A percentile compares a stretch with the other conserved stretches of the same genome.
Conservation (phyloP, 768 basidiomycete species). For the Astraeus odoratus region DNA sequence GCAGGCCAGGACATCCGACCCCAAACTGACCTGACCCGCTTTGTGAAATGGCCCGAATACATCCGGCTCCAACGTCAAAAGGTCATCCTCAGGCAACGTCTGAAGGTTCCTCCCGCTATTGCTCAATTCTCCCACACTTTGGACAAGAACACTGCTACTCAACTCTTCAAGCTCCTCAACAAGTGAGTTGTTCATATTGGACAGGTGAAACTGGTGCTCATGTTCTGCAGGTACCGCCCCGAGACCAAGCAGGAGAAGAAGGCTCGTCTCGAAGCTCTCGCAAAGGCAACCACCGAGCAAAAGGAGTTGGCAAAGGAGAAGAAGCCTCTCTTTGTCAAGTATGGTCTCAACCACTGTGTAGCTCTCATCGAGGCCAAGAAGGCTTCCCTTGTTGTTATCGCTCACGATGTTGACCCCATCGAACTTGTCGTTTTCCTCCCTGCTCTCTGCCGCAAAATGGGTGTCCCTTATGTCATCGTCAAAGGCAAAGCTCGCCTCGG, state of each 20-base stretch:
- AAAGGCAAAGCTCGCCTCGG: slow-evolving; percentile 98
- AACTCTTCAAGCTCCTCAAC: slow-evolving; percentile 96
- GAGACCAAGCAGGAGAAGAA: slow-evolving; percentile 98
- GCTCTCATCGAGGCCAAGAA: slow-evolving; percentile 97
- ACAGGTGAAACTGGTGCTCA: not conserved
- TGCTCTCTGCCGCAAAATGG: slow-evolving; percentile 99
- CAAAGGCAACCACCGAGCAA: slow-evolving; percentile 72
- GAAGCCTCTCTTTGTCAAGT: slow-evolving; percentile 94
- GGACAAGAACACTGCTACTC: slow-evolving; percentile 99
- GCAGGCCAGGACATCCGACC: slow-evolving; percentile 92
- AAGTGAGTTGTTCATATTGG: slow-evolving; percentile 40
- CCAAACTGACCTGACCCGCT: slow-evolving; percentile 85
- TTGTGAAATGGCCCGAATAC: slow-evolving; percentile 99
- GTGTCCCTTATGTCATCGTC: slow-evolving; percentile 96
- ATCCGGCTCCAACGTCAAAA: slow-evolving; percentile 97
- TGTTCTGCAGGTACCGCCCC: slow-evolving; percentile 53
- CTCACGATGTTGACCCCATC: slow-evolving; percentile 97
- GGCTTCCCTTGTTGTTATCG: slow-evolving; percentile 91
- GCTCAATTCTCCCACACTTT: slow-evolving; percentile 96
- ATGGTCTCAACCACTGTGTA: slow-evolving; percentile 94
- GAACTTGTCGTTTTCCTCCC: slow-evolving; percentile 98
- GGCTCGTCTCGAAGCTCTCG: slow-evolving; percentile 74
- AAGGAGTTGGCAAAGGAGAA: slow-evolving; percentile 76
- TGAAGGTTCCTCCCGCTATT: slow-evolving; percentile 97
- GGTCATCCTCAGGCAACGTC: slow-evolving; percentile 94